Evolutionary conservation across 805 yeast species (phyloP).

Genomic region (Candida boidinii): DNA sequence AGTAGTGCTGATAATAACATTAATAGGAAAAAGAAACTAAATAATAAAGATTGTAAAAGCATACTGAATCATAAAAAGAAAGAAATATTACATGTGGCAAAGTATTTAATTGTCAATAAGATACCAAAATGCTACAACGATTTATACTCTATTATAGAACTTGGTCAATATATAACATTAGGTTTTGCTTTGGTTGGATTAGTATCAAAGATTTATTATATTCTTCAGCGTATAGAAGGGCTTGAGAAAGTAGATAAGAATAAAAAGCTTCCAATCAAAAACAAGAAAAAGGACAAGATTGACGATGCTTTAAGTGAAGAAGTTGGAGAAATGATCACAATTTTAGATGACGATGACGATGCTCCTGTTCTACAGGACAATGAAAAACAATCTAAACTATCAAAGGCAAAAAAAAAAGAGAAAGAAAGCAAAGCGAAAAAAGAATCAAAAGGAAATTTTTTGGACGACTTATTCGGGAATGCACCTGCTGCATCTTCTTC

Average conservation of each 20-base stretch:
- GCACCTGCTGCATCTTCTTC: too few relatives aligned
- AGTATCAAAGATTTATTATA: slow-evolving; percentile 34
- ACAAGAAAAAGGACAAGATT: not conserved
- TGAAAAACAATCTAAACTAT: not conserved
- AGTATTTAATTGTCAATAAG: slow-evolving; percentile 25
- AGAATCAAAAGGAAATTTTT: too few relatives aligned
- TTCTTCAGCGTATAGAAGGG: slow-evolving; percentile 15
- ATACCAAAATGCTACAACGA: slow-evolving; percentile 45
- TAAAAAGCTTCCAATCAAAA: slow-evolving; percentile 19
- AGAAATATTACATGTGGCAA: slow-evolving; percentile 7
- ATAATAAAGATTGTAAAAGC: slow-evolving; percentile 1
- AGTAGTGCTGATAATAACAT: slow-evolving; percentile 4
- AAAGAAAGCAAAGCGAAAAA: too few relatives aligned
- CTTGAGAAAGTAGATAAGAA: slow-evolving; percentile 13
- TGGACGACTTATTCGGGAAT: too few relatives aligned
- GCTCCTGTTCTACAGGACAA: too few relatives aligned
- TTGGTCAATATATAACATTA: slow-evolving; percentile 69
- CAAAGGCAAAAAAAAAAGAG: not conserved
- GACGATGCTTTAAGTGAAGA: slow-evolving; percentile 8
- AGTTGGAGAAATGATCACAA: slow-evolving; percentile 8
- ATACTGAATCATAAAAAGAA: slow-evolving; percentile 3
- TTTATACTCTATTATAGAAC: slow-evolving; percentile 58
- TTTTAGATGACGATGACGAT: too few relatives aligned
- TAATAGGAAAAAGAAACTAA: slow-evolving; percentile 7
- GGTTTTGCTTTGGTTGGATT: slow-evolving; percentile 63